These are phyloP conservation scores for Salvia miltiorrhiza DNA, from an alignment of 257 asterid species.

Conservation along the genomic window DNA sequence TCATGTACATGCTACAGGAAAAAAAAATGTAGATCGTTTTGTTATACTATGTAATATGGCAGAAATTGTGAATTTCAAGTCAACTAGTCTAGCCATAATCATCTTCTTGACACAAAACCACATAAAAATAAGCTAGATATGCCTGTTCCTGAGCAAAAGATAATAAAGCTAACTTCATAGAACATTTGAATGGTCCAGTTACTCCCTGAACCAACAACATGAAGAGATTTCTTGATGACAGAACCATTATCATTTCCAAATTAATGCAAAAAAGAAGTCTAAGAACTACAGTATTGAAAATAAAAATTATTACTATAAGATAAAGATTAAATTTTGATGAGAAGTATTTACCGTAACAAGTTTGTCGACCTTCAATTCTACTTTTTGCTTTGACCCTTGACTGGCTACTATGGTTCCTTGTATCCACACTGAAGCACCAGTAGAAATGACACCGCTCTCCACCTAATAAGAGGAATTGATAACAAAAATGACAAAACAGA, in stretches of 20 bases:
- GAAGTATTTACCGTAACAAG: conserved; percentile 62
- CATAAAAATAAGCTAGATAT: neutral
- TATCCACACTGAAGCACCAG: conserved; percentile 87
- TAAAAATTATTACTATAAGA: neutral
- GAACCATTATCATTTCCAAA: conserved; percentile 3
- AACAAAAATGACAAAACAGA: conserved; percentile 10
- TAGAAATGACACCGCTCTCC: conserved; percentile 64
- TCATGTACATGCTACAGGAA: neutral
- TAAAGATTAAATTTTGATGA: neutral
- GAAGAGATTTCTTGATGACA: neutral
- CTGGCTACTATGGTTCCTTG: conserved; percentile 78
- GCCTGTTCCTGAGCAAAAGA: conserved; percentile 6
- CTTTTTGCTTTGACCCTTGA: conserved; percentile 93
- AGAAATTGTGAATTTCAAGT: neutral
- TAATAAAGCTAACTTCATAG: neutral
- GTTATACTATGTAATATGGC: neutral
- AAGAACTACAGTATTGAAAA: neutral
- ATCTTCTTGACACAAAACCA: conserved; percentile 12
- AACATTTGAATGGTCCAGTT: conserved; percentile 1
- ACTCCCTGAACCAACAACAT: conserved; percentile 20
- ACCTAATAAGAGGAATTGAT: conserved; percentile 44
- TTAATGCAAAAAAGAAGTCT: neutral
- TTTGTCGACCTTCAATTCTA: conserved; percentile 84
- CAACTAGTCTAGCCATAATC: conserved; percentile 11
- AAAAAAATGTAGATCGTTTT: neutral